Percentiles rank a stretch among this genome's conserved stretches.
Evolutionary conservation across 148 eudicot species (phyloP).

Genomic region (Diospyros kaki): DNA sequence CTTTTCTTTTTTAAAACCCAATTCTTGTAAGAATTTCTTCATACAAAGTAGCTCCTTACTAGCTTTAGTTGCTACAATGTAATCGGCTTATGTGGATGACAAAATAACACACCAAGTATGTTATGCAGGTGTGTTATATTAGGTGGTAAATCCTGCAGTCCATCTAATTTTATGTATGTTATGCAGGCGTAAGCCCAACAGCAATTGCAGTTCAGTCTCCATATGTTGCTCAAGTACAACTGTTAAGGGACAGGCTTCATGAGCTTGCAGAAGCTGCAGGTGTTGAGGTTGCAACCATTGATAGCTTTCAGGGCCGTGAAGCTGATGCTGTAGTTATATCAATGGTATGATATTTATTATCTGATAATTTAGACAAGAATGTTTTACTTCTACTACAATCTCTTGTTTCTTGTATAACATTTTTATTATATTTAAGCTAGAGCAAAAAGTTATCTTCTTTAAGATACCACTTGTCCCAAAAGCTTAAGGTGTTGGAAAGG

Average conservation of each 20-base stretch:
- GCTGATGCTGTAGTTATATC: slow-evolving; percentile 90
- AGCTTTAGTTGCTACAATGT: too few relatives aligned
- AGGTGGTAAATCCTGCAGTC: background rate
- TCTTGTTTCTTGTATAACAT: background rate
- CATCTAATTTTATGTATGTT: background rate
- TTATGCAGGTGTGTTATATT: background rate
- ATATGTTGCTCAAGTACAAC: slow-evolving; percentile 90
- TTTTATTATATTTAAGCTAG: background rate
- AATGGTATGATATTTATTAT: slow-evolving; percentile 39
- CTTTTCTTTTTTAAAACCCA: too few relatives aligned
- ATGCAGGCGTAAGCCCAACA: slow-evolving; percentile 70
- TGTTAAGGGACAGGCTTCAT: slow-evolving; percentile 69
- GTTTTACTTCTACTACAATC: background rate
- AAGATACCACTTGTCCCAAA: too few relatives aligned
- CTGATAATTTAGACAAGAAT: background rate
- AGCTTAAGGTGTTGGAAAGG: too few relatives aligned
- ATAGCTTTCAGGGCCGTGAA: slow-evolving; percentile 90
- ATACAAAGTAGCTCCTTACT: too few relatives aligned
- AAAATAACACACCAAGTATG: too few relatives aligned
- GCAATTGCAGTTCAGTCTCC: slow-evolving; percentile 87
- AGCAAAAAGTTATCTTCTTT: too few relatives aligned
- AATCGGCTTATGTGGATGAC: too few relatives aligned
- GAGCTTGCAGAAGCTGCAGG: slow-evolving; percentile 54
- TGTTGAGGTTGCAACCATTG: slow-evolving; percentile 80
- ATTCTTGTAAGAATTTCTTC: too few relatives aligned